phyloP scores from a whole-genome alignment of 208 protist species.

The Wallacemonas sp. region DNA sequence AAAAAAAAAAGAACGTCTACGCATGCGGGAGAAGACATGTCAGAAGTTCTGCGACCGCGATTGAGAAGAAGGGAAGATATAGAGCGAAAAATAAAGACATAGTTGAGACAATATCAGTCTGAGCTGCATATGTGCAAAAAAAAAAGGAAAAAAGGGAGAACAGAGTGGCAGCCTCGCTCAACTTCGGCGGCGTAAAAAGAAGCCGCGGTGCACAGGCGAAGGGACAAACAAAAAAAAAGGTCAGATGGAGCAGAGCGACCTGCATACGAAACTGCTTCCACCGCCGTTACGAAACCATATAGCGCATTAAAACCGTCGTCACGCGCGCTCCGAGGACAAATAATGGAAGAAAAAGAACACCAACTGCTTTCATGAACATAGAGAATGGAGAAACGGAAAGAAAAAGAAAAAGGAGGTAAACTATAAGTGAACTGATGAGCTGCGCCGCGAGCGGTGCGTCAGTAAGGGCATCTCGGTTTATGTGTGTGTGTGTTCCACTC shows the following conservation, averaged over 20 bases:
- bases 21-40: no score
- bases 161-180: no score
- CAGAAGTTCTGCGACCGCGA: no score
- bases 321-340: no score
- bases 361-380: background rate
- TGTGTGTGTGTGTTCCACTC: no score
- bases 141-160: background rate
- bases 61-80: constrained; percentile 13
- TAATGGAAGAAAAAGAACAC: no score
- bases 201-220: background rate
- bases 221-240: constrained; percentile 6
- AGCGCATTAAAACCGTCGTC: no score
- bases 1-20: constrained; percentile 29
- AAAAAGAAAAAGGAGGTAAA: constrained; percentile 1
- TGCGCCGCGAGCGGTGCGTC: no score
- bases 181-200: background rate
- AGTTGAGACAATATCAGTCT: constrained; percentile 8
- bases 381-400: background rate
- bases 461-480: no score
- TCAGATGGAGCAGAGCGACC: no score
- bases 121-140: background rate
- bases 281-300: background rate
- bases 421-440: background rate
- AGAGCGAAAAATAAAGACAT: background rate
- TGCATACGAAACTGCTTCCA: background rate